These are phyloP conservation scores for Purshia tridentata DNA, from an alignment of 306 rosid genomes.

Conservation along the genomic window DNA sequence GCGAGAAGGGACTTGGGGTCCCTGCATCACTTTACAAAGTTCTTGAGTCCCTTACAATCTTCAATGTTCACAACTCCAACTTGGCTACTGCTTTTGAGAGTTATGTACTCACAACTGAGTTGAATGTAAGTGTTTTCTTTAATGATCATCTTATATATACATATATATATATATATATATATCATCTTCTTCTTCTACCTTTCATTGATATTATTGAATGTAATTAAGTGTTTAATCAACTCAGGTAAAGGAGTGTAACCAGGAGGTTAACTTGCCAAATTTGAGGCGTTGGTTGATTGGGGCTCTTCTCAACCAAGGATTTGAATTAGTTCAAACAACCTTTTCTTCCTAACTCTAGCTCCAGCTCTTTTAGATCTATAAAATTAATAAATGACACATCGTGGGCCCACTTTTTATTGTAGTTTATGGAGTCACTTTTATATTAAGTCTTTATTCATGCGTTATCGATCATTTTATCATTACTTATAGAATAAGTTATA, in stretches of 20 bases:
- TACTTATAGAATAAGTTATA: too few species aligned
- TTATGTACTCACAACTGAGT: slow-evolving; percentile 51
- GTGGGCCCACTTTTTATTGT: too few species aligned
- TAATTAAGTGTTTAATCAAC: not conserved
- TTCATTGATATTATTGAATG: too few species aligned
- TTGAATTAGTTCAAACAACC: slow-evolving; percentile 44
- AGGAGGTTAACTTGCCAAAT: slow-evolving; percentile 59
- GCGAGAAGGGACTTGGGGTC: slow-evolving; percentile 62
- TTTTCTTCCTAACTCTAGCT: not conserved
- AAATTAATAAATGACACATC: too few species aligned
- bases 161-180: too few species aligned
- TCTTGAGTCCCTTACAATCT: slow-evolving; percentile 62
- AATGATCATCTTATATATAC: too few species aligned
- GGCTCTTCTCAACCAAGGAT: slow-evolving; percentile 72
- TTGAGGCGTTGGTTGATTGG: slow-evolving; percentile 76
- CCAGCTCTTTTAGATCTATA: too few species aligned
- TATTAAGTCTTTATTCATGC: too few species aligned
- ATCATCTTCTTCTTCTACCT: too few species aligned
- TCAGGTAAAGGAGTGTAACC: slow-evolving; percentile 54
- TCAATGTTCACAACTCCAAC: slow-evolving; percentile 58
- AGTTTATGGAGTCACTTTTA: too few species aligned
- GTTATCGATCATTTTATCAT: too few species aligned
- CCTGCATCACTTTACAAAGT: slow-evolving; percentile 56
- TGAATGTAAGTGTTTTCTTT: slow-evolving; percentile 38
- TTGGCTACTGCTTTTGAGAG: slow-evolving; percentile 48